Evolutionary conservation across 257 asterid species (phyloP), one percentile per base, ranked within the genome.

Genomic region (Solanum pennellii): DNA sequence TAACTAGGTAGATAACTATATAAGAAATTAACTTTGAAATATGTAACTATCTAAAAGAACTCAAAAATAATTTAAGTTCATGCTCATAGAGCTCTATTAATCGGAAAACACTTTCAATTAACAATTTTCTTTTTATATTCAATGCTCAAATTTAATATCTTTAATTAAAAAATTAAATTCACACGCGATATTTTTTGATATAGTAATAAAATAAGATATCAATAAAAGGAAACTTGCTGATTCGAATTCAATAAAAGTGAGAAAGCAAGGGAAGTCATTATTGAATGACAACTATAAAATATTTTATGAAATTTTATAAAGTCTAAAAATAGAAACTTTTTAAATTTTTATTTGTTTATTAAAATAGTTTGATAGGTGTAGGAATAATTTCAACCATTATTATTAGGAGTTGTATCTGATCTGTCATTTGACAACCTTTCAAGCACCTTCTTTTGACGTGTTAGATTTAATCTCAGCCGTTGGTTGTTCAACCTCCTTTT

Each of bases 71-170:
- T 56, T 56, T 20, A 52, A 52, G 0, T 52, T 52, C 4, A 7
- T 18, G 10, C 0, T 4, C 0, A 1, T 52, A 52, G n/a, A 0
- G 2, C 4, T 0, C 0, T 10, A 52, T 18, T 52, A 10, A 52
- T 52, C 0, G 0, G 1, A 52, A 52, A 52, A 16, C 9, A 52
- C 23, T 52, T 0, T 52, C 0, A 0, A 49, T 0, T 3, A 27
- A 27, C 29, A 27, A 27, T 27, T 27, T 27, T 27, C 1, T 27
- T 27, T 56, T 20, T 12, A 56, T 20, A 56, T 20, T 20, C 5
- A 56, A 20, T 56, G 7, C 0, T 56, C 5, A 4, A 56, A 56
- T 4, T 56, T 11, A 0, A 56, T 0, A 56, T 20, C 1, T 5
- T 1, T 35, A 35, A 35, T 35, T 35, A 35, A 35, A 35, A 47